These are phyloP conservation scores for Pterocarpus macrocarpus DNA, from an alignment of 306 rosid genomes.

Conservation along the genomic window DNA sequence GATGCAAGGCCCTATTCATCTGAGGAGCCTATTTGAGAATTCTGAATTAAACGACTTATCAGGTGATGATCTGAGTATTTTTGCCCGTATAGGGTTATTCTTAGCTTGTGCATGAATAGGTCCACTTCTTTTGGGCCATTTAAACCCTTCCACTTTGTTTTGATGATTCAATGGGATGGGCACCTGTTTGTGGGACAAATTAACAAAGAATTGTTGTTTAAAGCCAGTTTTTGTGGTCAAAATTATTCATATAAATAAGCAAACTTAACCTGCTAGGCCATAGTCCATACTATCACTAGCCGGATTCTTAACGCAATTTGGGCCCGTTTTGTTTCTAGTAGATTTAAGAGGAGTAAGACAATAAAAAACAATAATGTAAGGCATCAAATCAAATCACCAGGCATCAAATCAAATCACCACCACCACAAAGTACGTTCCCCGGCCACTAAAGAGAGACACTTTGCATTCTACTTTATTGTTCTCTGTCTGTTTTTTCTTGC, in stretches of 20 bases:
- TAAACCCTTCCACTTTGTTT: no score
- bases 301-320: not conserved
- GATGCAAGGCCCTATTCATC: not conserved
- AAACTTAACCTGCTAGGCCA: not conserved
- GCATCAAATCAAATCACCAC: not conserved
- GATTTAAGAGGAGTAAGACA: not conserved
- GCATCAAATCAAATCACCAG: not conserved
- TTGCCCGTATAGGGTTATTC: no score
- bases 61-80: no score
- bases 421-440: not conserved
- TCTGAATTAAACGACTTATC: no score
- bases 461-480: not conserved
- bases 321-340: not conserved
- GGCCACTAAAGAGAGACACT: no score
- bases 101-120: not conserved
- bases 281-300: not conserved
- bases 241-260: not conserved
- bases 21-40: not conserved
- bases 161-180: not conserved
- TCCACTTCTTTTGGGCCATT: not conserved
- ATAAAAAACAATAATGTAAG: no score
- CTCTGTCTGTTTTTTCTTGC: no score
- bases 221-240: no score
- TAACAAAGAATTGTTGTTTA: no score
- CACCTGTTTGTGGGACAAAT: no score